Evolutionary conservation across 495 filamentous ascomycete species (phyloP).

Genomic region (Astrocystis sublimbata): DNA sequence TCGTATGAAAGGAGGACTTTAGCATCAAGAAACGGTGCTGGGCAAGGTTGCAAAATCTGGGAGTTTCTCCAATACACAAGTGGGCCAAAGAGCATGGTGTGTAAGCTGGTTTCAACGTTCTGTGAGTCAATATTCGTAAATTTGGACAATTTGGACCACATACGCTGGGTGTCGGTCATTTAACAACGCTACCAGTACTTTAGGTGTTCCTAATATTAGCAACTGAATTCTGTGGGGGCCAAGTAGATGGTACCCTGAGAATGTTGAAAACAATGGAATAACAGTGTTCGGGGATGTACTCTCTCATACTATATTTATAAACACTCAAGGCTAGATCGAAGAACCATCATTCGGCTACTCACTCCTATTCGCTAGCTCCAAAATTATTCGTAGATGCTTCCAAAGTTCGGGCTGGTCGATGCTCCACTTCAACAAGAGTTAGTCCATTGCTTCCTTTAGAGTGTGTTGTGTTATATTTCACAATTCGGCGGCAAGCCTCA

Average conservation of each 20-base stretch:
- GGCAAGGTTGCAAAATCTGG: neutral
- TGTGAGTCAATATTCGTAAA: neutral
- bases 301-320: neutral
- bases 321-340: neutral
- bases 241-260: no score
- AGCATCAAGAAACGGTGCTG: neutral
- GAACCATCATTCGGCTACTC: neutral
- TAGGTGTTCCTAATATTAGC: neutral
- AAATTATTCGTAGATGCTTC: neutral
- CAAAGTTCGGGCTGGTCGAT: neutral
- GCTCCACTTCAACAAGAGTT: constrained; percentile 6
- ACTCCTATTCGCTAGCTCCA: constrained; percentile 2
- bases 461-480: neutral
- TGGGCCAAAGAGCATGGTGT: neutral
- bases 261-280: neutral
- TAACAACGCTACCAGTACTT: constrained; percentile 1
- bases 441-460: neutral
- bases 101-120: neutral
- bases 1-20: neutral
- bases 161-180: constrained; percentile 2
- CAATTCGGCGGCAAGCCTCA: neutral
- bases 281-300: no score
- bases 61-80: neutral
- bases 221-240: neutral
- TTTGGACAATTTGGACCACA: neutral